These are phyloP conservation scores for Gardenia jasminoides DNA, from an alignment of 257 asterid genomes.

Conservation along the genomic window DNA sequence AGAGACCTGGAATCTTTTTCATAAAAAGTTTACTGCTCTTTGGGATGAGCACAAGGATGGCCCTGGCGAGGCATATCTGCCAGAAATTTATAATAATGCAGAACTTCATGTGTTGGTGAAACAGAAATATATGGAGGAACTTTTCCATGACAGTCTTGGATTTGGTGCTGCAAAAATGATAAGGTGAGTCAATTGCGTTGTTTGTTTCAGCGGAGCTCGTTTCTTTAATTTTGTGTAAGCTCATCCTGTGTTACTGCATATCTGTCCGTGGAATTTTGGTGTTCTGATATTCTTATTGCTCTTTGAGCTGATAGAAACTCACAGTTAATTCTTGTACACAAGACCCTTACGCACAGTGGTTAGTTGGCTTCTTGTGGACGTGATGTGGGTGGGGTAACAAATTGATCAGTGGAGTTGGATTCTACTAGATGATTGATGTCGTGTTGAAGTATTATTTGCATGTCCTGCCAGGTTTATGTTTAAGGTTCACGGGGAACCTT, in stretches of 20 bases:
- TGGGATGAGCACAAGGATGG: conserved; percentile 92
- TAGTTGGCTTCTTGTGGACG: background rate
- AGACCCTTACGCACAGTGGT: background rate
- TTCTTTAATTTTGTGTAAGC: background rate
- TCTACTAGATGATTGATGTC: background rate
- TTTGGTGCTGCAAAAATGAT: conserved; percentile 98
- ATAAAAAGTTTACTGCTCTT: conserved; percentile 67
- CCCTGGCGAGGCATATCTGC: conserved; percentile 95
- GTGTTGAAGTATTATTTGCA: background rate
- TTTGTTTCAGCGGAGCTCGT: background rate
- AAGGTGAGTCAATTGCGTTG: conserved; percentile 43
- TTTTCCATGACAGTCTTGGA: conserved; percentile 85
- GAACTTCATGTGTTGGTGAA: conserved; percentile 57
- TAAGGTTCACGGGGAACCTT: background rate
- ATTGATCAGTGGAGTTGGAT: background rate
- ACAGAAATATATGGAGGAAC: conserved; percentile 66
- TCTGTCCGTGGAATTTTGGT: background rate
- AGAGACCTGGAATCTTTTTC: conserved; percentile 89
- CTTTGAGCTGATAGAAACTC: background rate
- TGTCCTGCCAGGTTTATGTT: no score
- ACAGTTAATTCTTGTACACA: background rate
- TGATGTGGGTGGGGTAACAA: background rate
- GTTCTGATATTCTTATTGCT: background rate
- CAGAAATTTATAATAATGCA: conserved; percentile 64
- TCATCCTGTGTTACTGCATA: background rate